Base-by-base conservation (phyloP, 140 eudicot species). In the Oenanthe javanica region DNA sequence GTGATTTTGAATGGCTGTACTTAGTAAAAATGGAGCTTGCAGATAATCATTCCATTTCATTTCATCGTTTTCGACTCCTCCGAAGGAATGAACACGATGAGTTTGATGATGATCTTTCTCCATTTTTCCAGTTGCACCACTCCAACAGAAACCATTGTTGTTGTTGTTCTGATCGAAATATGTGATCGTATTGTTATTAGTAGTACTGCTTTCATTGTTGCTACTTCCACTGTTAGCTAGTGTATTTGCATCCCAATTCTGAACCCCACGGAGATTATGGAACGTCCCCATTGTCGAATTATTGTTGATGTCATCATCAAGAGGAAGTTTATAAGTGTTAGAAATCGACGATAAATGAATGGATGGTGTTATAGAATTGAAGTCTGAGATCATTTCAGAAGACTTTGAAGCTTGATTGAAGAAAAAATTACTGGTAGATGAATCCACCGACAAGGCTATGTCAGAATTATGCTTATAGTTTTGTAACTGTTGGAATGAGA, bases 11-110 rank as follows among this genome's bases (percentile, higher is more conserved):
- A 45, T 66, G 13, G 87, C 52, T 54, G 83, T 87, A 69, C 86
- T 91, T 80, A 86, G 78, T 19, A 91, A 55, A 81, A 87, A 89
- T 50, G 95, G 96, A 38, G 90, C 63, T 54, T 89, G 92, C 7
- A 95, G 81, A 91, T 86, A 95, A 42, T 95, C 97, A 4, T 86
- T 82, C 97, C 97, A 92, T 77, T 90, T 92, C 48, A 86, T 86
- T 72, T 89, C 91, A 67, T 90, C 97, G 31, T 81, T 87, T 70
- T 88, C 83, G 1, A 76, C 97, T 42, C 80, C 87, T 63, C 88
- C 77, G 1, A 76, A 64, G 59, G 54, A 76, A 59, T 81, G 72
- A 79, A 78, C 38, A 3, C 70, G 77, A 42, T 83, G 87, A 36
- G 9, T 31, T 66, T 11, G 42, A 27, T 66, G 72, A 27, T 67